Base-by-base conservation (phyloP, 305 asterid species). In the Stenogyne calaminthoides region DNA sequence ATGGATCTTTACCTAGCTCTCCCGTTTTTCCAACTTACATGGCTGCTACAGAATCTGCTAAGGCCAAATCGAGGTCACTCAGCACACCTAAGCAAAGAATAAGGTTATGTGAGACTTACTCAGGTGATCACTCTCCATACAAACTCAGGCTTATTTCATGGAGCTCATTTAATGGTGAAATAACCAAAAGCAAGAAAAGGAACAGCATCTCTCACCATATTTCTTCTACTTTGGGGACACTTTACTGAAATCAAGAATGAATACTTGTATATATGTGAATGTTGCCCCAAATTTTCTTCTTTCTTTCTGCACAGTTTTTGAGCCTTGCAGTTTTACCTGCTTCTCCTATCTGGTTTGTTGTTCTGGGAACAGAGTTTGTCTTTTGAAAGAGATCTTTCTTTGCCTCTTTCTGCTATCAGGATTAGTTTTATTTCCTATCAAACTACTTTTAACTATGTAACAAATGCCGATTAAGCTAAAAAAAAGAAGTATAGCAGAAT, bases 1-100 rank as follows among this genome's bases (percentile, higher is more conserved):
- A 85, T 49, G 75, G 83, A 64, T 87, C 91, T 11, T 67, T 86
- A 62, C 91, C 85, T 9, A 81, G 83, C 80, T 93, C 95, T 67
- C 96, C 96, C 0, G 76, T 69, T 66, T 85, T 84, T 40, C 93
- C 94, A 65, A 72, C 92, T 27, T 90, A 93, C 80, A 90, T 93
- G 98, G 91, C 93, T 34, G 74, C 92, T 57, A 90, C 98, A 29
- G 86, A 89, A 84, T 93, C 98, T 52, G 93, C 98, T 4, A 90
- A 81, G 84, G 98, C 98, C 57, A 90, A 86, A 86, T 59, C 84
- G 10, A 89, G 96, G 57, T 93, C 97, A 12, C 74, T 83, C 56
- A 93, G 97, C 89, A 87, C 90, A 40, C 97, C 97, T 1, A 93
- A 78, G 79, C 98, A 90, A 77, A 85, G 93, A 40, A 80, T 88